These are phyloP conservation scores for Myriosclerotinia duriaeana DNA, from an alignment of 2,329 filamentous ascomycete species.

Conservation along the genomic window DNA sequence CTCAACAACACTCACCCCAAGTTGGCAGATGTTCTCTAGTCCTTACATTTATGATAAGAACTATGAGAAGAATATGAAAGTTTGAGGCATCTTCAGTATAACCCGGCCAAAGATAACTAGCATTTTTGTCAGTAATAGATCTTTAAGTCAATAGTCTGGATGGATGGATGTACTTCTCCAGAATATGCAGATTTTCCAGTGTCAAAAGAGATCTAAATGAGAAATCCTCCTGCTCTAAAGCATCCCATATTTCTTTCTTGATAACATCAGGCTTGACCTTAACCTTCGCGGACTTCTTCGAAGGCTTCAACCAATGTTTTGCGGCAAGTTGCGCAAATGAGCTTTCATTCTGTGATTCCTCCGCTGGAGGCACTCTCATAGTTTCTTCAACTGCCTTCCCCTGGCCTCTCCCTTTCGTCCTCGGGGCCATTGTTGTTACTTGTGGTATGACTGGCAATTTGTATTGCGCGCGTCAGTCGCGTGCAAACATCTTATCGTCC, in stretches of 20 bases:
- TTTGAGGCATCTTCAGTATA: slow-evolving; percentile 88
- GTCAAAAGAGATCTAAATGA: slow-evolving; percentile 73
- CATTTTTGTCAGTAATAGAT: slow-evolving; percentile 35
- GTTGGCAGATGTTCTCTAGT: slow-evolving; percentile 80
- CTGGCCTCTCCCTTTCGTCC: slow-evolving; percentile 33
- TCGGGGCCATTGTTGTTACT: slow-evolving; percentile 37
- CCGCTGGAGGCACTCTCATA: slow-evolving; percentile 58
- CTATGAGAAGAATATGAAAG: slow-evolving; percentile 84
- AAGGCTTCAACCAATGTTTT: slow-evolving; percentile 76
- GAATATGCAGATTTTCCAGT: slow-evolving; percentile 83
- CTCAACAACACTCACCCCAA: slow-evolving; percentile 63
- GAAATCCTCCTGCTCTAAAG: slow-evolving; percentile 79
- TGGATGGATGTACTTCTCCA: slow-evolving; percentile 68
- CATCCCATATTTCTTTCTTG: slow-evolving; percentile 86
- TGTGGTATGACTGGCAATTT: slow-evolving; percentile 23
- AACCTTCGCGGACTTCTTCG: slow-evolving; percentile 60
- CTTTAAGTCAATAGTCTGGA: neutral
- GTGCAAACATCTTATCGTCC: slow-evolving; percentile 9
- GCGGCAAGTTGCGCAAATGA: slow-evolving; percentile 75
- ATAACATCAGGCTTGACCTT: slow-evolving; percentile 78
- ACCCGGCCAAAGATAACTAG: slow-evolving; percentile 89
- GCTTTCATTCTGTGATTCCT: slow-evolving; percentile 69
- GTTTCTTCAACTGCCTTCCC: slow-evolving; percentile 43
- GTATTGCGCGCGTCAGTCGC: slow-evolving; percentile 25
- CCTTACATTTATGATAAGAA: slow-evolving; percentile 84